phyloP scores from a whole-genome alignment of 441 rosid genomes.

The Gossypium armourianum region DNA sequence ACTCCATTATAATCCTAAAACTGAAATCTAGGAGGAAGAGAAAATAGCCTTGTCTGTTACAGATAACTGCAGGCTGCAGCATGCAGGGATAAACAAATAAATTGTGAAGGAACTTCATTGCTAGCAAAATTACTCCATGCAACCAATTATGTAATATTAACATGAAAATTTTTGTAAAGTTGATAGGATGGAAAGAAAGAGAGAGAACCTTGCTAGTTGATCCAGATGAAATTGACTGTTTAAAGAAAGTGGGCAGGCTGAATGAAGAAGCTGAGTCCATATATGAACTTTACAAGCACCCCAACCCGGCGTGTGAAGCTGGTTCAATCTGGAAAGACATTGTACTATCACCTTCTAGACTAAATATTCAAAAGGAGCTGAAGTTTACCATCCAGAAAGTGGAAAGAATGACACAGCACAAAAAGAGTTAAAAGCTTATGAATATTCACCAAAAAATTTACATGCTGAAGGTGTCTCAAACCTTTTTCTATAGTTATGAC shows the following conservation, averaged over 20 bases:
- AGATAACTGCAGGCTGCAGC: neutral
- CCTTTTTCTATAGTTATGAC: slow-evolving; percentile 9
- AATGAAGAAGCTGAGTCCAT: slow-evolving; percentile 75
- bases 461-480: slow-evolving; percentile 12
- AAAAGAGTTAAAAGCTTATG: slow-evolving; percentile 14
- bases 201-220: slow-evolving; percentile 80
- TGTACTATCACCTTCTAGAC: slow-evolving; percentile 73
- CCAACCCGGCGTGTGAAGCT: slow-evolving; percentile 54
- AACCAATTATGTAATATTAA: slow-evolving; percentile 14
- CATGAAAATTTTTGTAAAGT: slow-evolving; percentile 30
- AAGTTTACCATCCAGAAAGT: slow-evolving; percentile 71
- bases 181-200: slow-evolving; percentile 95
- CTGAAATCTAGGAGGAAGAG: neutral
- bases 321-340: slow-evolving; percentile 97
- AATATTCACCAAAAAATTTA: slow-evolving; percentile 8
- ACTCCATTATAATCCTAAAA: neutral
- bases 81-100: neutral
- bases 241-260: slow-evolving; percentile 55
- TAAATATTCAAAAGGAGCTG: slow-evolving; percentile 76
- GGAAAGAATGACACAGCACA: slow-evolving; percentile 29
- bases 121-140: neutral
- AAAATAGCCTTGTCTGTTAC: neutral
- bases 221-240: slow-evolving; percentile 70
- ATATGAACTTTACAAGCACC: slow-evolving; percentile 55
- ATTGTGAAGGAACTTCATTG: neutral